phyloP scores from a whole-genome alignment of 1,139 yeast genomes.

The Blastobotrys malaysiensis region DNA sequence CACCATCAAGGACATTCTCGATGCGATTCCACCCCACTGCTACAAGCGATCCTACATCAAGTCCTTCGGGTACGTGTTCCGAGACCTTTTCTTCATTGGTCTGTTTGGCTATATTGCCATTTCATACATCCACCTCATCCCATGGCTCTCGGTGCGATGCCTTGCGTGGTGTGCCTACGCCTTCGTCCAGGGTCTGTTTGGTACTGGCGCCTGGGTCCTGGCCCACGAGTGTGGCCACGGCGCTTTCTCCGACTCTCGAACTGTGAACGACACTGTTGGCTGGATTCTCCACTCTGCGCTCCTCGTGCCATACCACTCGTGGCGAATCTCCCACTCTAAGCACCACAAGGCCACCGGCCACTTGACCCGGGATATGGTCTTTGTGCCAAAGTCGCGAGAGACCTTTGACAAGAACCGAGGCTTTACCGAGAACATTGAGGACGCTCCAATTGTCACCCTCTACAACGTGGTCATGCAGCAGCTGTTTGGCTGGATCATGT shows the following conservation, averaged over 20 bases:
- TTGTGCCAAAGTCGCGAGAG: constrained; percentile 64
- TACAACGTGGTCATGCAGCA: constrained; percentile 59
- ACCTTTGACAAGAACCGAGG: constrained; percentile 37
- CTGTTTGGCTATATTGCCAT: constrained; percentile 50
- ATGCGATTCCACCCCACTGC: constrained; percentile 71
- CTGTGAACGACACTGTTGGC: constrained; percentile 69
- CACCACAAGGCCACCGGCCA: constrained; percentile 90
- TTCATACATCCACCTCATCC: constrained; percentile 49
- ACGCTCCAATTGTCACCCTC: constrained; percentile 65
- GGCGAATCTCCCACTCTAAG: constrained; percentile 78
- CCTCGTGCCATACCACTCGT: constrained; percentile 78
- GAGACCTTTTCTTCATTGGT: constrained; percentile 55
- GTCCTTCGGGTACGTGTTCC: constrained; percentile 57
- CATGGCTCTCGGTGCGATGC: constrained; percentile 43
- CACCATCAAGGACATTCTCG: constrained; percentile 66
- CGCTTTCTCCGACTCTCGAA: constrained; percentile 68
- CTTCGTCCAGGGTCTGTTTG: constrained; percentile 56
- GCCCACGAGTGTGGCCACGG: constrained; percentile 93
- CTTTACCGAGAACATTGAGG: constrained; percentile 52
- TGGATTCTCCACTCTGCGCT: constrained; percentile 77
- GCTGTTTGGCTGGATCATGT: constrained; percentile 66
- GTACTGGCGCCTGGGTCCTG: constrained; percentile 78
- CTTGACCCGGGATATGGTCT: constrained; percentile 75
- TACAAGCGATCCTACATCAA: constrained; percentile 56
- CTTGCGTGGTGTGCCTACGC: constrained; percentile 57